phyloP scores from a whole-genome alignment of 192 early-diverging fungal species.

The Coemansia sp. region DNA sequence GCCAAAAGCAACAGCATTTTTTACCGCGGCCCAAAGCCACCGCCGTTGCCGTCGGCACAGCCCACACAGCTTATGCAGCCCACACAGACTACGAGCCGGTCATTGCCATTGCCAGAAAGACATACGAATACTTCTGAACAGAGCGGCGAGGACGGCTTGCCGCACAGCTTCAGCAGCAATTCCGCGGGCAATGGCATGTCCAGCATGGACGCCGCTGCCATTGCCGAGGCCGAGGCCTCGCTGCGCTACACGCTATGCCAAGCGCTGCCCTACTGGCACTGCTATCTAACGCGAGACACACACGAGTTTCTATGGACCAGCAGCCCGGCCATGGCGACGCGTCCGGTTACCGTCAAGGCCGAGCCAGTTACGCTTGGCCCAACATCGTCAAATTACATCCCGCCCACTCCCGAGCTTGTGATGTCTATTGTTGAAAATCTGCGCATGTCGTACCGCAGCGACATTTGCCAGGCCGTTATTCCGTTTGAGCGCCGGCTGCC shows the following conservation, averaged over 20 bases:
- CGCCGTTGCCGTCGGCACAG: neutral
- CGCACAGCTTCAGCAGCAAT: conserved; percentile 10
- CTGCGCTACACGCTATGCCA: conserved; percentile 11
- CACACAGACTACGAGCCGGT: too few relatives aligned
- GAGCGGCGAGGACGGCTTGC: neutral
- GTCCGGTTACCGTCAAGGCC: conserved; percentile 2
- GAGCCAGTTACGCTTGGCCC: neutral
- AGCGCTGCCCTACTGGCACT: conserved; percentile 31
- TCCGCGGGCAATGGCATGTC: neutral
- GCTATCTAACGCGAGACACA: conserved; percentile 21
- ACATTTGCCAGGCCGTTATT: conserved; percentile 16
- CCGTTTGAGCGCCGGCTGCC: conserved; percentile 32
- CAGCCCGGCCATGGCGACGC: neutral
- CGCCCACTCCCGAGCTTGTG: conserved; percentile 35
- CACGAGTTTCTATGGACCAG: conserved; percentile 19
- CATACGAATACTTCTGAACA: neutral
- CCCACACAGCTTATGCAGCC: too few relatives aligned
- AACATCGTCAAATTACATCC: neutral
- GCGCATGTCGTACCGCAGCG: conserved; percentile 15
- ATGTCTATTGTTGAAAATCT: conserved; percentile 25
- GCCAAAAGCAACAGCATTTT: conserved; percentile 29
- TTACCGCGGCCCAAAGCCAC: conserved; percentile 13
- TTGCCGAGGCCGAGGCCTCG: neutral
- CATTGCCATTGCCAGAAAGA: neutral
- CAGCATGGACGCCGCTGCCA: neutral